These are phyloP conservation scores for Xylariaceae sp. DNA, from an alignment of 2,329 filamentous ascomycete species.

Conservation along the genomic window DNA sequence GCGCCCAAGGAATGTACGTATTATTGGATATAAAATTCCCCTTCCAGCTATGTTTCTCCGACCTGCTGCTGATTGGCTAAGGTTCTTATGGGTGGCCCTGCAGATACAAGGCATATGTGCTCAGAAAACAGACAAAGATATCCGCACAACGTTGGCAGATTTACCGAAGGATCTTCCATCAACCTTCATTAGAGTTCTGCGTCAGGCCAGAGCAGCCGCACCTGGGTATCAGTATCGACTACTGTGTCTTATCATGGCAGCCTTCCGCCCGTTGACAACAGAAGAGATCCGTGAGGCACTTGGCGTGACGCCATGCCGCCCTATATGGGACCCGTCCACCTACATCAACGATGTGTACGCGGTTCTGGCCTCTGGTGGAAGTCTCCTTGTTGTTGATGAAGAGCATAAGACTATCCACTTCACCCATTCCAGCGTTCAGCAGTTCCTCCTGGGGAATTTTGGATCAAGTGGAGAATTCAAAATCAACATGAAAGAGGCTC, in stretches of 20 bases:
- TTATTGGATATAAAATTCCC: too few species aligned
- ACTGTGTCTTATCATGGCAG: constrained; percentile 31
- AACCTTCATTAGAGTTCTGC: constrained; percentile 32
- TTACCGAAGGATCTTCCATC: constrained; percentile 30
- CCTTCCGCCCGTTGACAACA: constrained; percentile 27
- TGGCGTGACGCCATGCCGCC: constrained; percentile 25
- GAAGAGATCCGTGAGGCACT: constrained; percentile 37
- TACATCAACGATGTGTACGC: constrained; percentile 6
- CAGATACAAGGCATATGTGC: constrained; percentile 33
- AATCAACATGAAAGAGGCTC: background rate
- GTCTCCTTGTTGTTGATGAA: constrained; percentile 6
- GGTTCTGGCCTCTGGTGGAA: constrained; percentile 3
- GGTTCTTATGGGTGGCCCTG: constrained; percentile 35
- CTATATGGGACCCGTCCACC: constrained; percentile 2
- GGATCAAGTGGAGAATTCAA: background rate
- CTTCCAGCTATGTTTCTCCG: background rate
- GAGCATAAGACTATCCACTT: constrained; percentile 6
- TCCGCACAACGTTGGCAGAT: constrained; percentile 29
- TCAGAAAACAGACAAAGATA: constrained; percentile 34
- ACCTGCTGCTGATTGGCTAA: background rate
- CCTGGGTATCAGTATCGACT: constrained; percentile 24
- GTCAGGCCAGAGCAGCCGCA: constrained; percentile 12
- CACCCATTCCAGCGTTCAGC: constrained; percentile 7
- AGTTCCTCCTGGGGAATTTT: constrained; percentile 4
- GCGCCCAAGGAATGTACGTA: constrained; percentile 33